Percentiles rank a stretch among this genome's conserved stretches.
These are phyloP conservation scores for Limonium bicolor DNA, from an alignment of 148 eudicot species.

Conservation along the genomic window DNA sequence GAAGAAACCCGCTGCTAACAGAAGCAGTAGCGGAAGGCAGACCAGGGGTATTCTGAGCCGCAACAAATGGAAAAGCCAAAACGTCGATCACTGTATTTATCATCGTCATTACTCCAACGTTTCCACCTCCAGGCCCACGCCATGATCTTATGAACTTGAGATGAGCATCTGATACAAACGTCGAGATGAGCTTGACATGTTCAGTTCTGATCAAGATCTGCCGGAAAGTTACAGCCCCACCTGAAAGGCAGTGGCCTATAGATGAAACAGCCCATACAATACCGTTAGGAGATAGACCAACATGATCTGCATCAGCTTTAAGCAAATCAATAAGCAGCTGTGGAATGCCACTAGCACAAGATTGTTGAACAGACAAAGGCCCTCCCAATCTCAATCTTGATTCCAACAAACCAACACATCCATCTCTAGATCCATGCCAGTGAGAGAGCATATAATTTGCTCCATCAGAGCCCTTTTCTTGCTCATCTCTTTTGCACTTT, in stretches of 20 bases:
- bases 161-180: constrained; percentile 62
- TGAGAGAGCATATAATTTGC: constrained; percentile 46
- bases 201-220: constrained; percentile 64
- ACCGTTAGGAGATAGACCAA: constrained; percentile 78
- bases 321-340: constrained; percentile 67
- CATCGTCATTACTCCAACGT: constrained; percentile 45
- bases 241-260: constrained; percentile 77
- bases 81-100: constrained; percentile 75
- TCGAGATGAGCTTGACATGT: constrained; percentile 47
- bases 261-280: constrained; percentile 86
- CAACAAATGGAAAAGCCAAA: constrained; percentile 95
- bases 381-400: constrained; percentile 84
- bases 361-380: constrained; percentile 76
- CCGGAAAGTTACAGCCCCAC: constrained; percentile 62
- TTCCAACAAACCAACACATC: constrained; percentile 77
- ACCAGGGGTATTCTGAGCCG: constrained; percentile 59
- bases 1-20: constrained; percentile 71
- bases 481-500: constrained; percentile 19
- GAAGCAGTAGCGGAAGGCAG: constrained; percentile 86
- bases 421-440: constrained; percentile 92
- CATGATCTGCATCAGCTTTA: constrained; percentile 26
- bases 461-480: constrained; percentile 16
- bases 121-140: constrained; percentile 89
- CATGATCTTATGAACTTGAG: constrained; percentile 56
- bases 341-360: constrained; percentile 91